These are phyloP conservation scores for Coleophoma crateriformis DNA, from an alignment of 2,329 filamentous ascomycete species.

Conservation along the genomic window DNA sequence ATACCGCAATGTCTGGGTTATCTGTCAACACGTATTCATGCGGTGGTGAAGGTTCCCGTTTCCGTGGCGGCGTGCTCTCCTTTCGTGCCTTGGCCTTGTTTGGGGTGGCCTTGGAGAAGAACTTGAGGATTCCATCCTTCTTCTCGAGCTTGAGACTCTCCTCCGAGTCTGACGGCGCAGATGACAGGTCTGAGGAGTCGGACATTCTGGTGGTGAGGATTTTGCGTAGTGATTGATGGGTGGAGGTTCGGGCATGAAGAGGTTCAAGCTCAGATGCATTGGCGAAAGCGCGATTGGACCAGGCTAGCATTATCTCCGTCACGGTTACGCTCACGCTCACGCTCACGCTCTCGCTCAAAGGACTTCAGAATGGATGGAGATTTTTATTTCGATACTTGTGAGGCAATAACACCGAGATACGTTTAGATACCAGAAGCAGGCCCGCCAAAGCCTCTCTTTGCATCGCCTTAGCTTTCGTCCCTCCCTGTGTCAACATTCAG, in stretches of 20 bases:
- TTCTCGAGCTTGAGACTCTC: constrained; percentile 43
- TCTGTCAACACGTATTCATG: constrained; percentile 89
- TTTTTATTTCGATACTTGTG: no score
- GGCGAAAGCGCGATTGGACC: background rate
- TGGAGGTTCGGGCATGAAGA: constrained; percentile 3
- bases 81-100: constrained; percentile 43
- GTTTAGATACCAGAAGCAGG: no score
- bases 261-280: background rate
- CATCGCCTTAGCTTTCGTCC: no score
- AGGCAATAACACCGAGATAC: no score
- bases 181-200: constrained; percentile 47
- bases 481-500: no score
- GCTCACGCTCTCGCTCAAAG: no score
- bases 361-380: no score
- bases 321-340: no score
- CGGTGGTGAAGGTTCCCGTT: constrained; percentile 80
- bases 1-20: constrained; percentile 85
- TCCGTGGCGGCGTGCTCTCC: constrained; percentile 57
- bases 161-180: constrained; percentile 48
- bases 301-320: background rate
- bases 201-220: constrained; percentile 24
- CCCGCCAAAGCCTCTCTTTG: no score
- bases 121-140: constrained; percentile 59
- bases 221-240: constrained; percentile 4
- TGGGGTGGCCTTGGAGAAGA: constrained; percentile 53